These are phyloP conservation scores for Tulasnella sp. DNA, from an alignment of 768 basidiomycete genomes.

Conservation along the genomic window DNA sequence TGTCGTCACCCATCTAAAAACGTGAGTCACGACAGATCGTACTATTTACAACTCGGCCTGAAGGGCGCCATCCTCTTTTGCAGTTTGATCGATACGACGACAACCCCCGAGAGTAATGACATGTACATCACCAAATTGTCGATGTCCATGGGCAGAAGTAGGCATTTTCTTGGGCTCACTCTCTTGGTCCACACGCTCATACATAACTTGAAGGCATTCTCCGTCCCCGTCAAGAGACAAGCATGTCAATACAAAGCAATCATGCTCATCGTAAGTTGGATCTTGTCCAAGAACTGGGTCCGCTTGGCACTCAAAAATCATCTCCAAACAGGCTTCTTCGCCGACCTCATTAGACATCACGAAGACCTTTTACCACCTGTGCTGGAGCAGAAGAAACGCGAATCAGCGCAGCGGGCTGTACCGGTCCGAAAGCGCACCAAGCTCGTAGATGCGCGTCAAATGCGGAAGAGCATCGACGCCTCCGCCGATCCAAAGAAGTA, in stretches of 20 bases:
- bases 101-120: constrained; percentile 48
- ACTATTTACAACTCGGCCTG: constrained; percentile 4
- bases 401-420: constrained; percentile 65
- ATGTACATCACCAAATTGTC: constrained; percentile 81
- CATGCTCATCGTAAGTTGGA: constrained; percentile 58
- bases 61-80: neutral
- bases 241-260: constrained; percentile 83
- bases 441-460: constrained; percentile 79
- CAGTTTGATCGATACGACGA: constrained; percentile 62
- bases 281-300: neutral
- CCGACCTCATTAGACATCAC: constrained; percentile 74
- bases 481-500: constrained; percentile 61
- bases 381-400: constrained; percentile 74
- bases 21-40: constrained; percentile 34
- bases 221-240: constrained; percentile 70
- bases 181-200: neutral
- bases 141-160: constrained; percentile 76
- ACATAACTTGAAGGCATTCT: constrained; percentile 50
- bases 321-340: constrained; percentile 54
- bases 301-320: neutral
- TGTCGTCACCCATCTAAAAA: constrained; percentile 63
- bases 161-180: constrained; percentile 26
- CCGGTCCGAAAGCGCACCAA: constrained; percentile 81
- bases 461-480: constrained; percentile 61
- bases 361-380: constrained; percentile 65